These are phyloP conservation scores for Globisporangium perplexum DNA, from an alignment of 352 stramenopile species.

Conservation along the genomic window DNA sequence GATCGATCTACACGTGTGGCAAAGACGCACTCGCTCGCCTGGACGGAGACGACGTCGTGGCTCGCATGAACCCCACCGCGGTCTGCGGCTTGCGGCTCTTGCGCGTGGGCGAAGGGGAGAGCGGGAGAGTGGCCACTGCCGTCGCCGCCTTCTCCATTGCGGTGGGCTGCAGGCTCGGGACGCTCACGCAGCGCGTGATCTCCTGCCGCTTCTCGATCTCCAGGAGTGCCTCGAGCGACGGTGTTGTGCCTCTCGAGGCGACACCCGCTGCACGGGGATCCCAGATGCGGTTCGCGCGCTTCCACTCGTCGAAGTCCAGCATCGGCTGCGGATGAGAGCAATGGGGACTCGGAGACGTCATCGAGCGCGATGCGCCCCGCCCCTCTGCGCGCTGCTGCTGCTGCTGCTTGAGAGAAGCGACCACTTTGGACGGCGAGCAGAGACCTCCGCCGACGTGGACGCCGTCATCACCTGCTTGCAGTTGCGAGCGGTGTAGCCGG, in stretches of 20 bases:
- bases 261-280: constrained; percentile 10
- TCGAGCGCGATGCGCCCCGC: not conserved
- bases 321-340: constrained; percentile 2
- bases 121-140: constrained; percentile 3
- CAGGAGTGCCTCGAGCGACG: constrained; percentile 23
- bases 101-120: constrained; percentile 10
- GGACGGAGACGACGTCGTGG: constrained; percentile 4
- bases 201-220: constrained; percentile 23
- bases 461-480: not conserved
- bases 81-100: constrained; percentile 13
- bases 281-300: constrained; percentile 47
- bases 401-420: constrained; percentile 7
- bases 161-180: constrained; percentile 47
- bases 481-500: not conserved
- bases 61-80: constrained; percentile 10
- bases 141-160: constrained; percentile 45
- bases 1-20: constrained; percentile 12
- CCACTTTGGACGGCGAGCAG: constrained; percentile 9
- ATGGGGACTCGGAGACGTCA: not conserved
- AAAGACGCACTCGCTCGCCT: constrained; percentile 6
- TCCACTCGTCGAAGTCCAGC: constrained; percentile 62
- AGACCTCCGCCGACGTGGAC: not conserved
- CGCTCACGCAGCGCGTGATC: constrained; percentile 43
- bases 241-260: constrained; percentile 17
- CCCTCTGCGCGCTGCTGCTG: constrained; percentile 1